Conservation (phyloP, 1,139 yeast genomes). For the Spencermartinsiella ligniputridi region DNA sequence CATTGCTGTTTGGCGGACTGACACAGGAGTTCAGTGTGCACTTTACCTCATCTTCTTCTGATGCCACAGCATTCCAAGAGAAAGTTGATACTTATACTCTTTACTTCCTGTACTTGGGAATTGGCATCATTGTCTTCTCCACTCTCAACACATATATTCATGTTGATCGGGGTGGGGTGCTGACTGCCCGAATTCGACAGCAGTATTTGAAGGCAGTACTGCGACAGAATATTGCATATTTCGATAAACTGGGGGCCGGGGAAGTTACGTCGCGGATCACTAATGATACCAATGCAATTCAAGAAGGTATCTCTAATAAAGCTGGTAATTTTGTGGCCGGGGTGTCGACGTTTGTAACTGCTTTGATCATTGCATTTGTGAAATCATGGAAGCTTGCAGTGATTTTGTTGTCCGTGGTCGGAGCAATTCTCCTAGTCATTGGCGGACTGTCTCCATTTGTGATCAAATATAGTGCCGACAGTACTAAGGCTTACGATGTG, state of each 20-base stretch:
- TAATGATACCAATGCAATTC: conserved; percentile 40
- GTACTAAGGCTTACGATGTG: conserved; percentile 32
- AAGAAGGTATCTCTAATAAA: conserved; percentile 44
- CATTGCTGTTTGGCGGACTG: conserved; percentile 38
- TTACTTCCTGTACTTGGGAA: conserved; percentile 38
- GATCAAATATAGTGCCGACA: conserved; percentile 31
- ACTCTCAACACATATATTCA: conserved; percentile 34
- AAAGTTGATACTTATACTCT: conserved; percentile 34
- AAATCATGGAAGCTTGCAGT: conserved; percentile 39
- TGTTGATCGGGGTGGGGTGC: conserved; percentile 40
- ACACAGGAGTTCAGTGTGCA: conserved; percentile 36
- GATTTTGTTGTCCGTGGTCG: conserved; percentile 36
- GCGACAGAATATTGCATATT: conserved; percentile 43
- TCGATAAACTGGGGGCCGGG: conserved; percentile 43
- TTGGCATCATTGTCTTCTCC: conserved; percentile 35
- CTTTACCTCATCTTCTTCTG: conserved; percentile 26
- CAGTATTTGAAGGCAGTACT: conserved; percentile 37
- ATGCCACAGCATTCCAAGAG: conserved; percentile 30
- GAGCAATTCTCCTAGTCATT: conserved; percentile 31
- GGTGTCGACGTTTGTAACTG: conserved; percentile 38
- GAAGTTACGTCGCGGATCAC: conserved; percentile 43
- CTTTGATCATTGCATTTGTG: conserved; percentile 39
- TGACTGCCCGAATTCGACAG: conserved; percentile 40
- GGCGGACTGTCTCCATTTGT: conserved; percentile 29
- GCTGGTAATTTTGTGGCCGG: conserved; percentile 39